phyloP scores from a whole-genome alignment of 257 asterid genomes.

The Anisodus tanguticus region DNA sequence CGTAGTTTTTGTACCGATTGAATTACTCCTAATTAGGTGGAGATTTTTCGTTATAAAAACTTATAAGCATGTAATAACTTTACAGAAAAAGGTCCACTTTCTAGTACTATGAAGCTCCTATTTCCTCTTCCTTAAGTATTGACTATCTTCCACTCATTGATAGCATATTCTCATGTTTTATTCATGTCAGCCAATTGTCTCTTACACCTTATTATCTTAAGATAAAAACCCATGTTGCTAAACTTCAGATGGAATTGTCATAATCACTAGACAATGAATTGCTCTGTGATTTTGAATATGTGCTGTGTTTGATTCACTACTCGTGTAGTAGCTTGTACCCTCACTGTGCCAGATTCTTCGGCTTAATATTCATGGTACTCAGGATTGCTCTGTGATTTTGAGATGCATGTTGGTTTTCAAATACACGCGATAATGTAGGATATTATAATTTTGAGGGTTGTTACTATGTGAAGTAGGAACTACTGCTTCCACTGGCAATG shows the following conservation, averaged over 20 bases:
- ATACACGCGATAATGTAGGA: background rate
- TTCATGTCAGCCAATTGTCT: background rate
- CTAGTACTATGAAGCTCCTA: background rate
- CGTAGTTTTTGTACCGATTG: background rate
- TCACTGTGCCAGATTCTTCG: background rate
- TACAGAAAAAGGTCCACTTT: background rate
- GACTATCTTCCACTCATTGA: background rate
- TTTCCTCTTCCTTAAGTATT: background rate
- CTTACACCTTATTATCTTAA: background rate
- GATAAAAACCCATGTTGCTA: background rate
- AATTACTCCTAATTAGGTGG: background rate
- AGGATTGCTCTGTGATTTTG: slow-evolving; percentile 1
- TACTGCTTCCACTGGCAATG: slow-evolving; percentile 47
- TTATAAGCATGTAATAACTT: background rate
- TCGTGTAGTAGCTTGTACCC: background rate
- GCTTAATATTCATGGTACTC: background rate
- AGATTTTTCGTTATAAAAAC: background rate
- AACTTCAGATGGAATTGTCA: background rate
- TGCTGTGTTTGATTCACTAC: background rate
- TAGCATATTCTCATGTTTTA: slow-evolving; percentile 8
- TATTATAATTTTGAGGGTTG: background rate
- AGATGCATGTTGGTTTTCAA: slow-evolving; percentile 19
- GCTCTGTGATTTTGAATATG: slow-evolving; percentile 14
- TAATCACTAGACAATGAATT: background rate
- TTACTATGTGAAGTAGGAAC: background rate